Conservation (phyloP, 208 protist genomes). For the Trypanosomatidae sp. region DNA sequence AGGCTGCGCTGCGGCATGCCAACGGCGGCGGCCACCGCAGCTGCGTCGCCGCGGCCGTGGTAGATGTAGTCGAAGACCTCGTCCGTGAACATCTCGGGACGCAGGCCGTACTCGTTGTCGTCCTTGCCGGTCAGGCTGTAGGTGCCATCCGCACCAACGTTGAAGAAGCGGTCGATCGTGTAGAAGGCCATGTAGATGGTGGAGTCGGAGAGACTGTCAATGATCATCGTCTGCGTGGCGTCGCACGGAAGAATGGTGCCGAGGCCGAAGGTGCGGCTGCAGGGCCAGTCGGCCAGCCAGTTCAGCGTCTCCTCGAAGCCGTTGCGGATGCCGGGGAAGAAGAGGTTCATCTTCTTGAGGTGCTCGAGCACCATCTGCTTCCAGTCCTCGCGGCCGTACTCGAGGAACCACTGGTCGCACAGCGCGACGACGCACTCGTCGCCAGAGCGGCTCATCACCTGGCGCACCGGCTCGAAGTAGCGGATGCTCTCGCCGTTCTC, state of each 20-base stretch:
- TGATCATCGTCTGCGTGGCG: conserved; percentile 92
- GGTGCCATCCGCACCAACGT: conserved; percentile 69
- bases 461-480: conserved; percentile 97
- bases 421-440: conserved; percentile 99
- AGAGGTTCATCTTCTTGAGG: conserved; percentile 93
- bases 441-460: conserved; percentile 98
- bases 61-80: conserved; percentile 97
- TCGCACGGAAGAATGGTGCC: conserved; percentile 98
- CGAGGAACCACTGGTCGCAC: conserved; percentile 99
- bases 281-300: conserved; percentile 99
- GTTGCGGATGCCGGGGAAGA: conserved; percentile 89
- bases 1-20: conserved; percentile 65
- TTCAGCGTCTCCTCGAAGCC: conserved; percentile 94
- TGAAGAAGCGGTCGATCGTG: conserved; percentile 98
- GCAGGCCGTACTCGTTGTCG: conserved; percentile 86
- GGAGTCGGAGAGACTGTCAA: conserved; percentile 99
- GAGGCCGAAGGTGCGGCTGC: conserved; percentile 99
- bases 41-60: conserved; percentile 68
- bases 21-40: conserved; percentile 41
- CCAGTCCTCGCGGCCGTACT: conserved; percentile 99
- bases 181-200: conserved; percentile 99
- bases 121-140: conserved; percentile 38
- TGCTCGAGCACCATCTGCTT: conserved; percentile 82
- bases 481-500: conserved; percentile 72
- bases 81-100: conserved; percentile 94